Evolutionary conservation across 768 basidiomycete species (phyloP), one percentile per base, ranked within the genome.

Genomic region (Pleurotus eryngii): DNA sequence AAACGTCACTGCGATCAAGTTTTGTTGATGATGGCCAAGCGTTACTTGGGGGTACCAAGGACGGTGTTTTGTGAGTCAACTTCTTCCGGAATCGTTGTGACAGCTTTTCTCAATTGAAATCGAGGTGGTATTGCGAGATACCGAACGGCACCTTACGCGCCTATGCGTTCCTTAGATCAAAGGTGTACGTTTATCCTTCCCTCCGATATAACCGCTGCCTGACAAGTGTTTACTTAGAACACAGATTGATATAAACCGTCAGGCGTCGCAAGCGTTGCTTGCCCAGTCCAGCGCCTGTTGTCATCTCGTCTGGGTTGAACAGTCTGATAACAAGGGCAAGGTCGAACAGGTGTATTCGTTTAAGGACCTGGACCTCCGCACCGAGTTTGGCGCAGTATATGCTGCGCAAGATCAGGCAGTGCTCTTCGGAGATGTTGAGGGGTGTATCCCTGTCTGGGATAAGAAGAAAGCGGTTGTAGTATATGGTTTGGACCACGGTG

Each of bases 51-150:
- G 88, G 86, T 1, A 88, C 88, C 26, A 78, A 76, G 54, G 87
- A 89, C 62, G 87, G 87, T 9, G 82, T 84, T 17, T 62, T 89
- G 87, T 88, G 68, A 57, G 84, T 62, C n/a, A 26, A 9, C 27
- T 40, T 7, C 45, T 46, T 45, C 22, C 55, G 26, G 26, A 46
- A 42, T 38, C 8, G 27, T 42, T 49, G 48, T 35, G 46, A 3
- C 37, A 56, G 14, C 26, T 57, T 48, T 62, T n/a, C 59, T 40
- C 57, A 56, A 6, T 20, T 26, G 35, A 37, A 35, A 46, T 45
- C 24, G 57, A 87, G 86, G 59, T 88, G 87, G 87, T 79, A 84
- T 65, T 86, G 82, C 61, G 81, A 83, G 64, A 72, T 89, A 58
- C 84, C 85, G 0, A 86, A 86, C 60, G 86, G 86, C 24, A 86